Percentiles rank a stretch among this genome's conserved stretches.
Evolutionary conservation across 106 monocot genomes (phyloP).

Genomic region (Dendrobium officinale): DNA sequence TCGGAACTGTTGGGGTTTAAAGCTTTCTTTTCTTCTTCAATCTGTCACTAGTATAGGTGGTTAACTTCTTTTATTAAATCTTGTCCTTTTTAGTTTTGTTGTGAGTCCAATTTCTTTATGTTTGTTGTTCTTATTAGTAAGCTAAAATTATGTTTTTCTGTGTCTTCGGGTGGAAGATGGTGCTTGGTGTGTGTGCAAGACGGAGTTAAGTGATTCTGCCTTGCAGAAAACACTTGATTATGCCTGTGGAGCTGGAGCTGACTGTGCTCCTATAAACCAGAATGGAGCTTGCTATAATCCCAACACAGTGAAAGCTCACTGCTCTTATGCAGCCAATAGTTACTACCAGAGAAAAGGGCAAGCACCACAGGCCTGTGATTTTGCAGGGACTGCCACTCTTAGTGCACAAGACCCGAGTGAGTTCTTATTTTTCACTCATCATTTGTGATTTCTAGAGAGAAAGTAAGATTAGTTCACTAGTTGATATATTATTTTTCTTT

Average conservation of each 20-base stretch:
- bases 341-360: conserved; percentile 67
- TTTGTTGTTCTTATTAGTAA: background rate
- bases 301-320: conserved; percentile 53
- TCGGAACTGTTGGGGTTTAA: background rate
- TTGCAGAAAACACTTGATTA: conserved; percentile 70
- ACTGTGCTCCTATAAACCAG: conserved; percentile 43
- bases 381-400: conserved; percentile 38
- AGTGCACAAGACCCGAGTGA: conserved; percentile 54
- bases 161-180: conserved; percentile 30
- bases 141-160: background rate
- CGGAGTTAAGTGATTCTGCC: conserved; percentile 19
- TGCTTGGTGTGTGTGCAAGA: conserved; percentile 63
- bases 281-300: conserved; percentile 57
- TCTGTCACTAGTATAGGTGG: background rate
- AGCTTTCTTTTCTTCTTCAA: background rate
- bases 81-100: background rate
- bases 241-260: conserved; percentile 71
- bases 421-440: background rate
- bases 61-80: background rate
- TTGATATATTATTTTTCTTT: background rate
- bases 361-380: conserved; percentile 37
- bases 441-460: background rate
- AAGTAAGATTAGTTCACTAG: background rate
- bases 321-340: conserved; percentile 77
- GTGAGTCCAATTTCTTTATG: background rate